Evolutionary conservation across 257 asterid genomes (phyloP), one percentile per base, ranked within the genome.

Genomic region (Scutellaria baicalensis): DNA sequence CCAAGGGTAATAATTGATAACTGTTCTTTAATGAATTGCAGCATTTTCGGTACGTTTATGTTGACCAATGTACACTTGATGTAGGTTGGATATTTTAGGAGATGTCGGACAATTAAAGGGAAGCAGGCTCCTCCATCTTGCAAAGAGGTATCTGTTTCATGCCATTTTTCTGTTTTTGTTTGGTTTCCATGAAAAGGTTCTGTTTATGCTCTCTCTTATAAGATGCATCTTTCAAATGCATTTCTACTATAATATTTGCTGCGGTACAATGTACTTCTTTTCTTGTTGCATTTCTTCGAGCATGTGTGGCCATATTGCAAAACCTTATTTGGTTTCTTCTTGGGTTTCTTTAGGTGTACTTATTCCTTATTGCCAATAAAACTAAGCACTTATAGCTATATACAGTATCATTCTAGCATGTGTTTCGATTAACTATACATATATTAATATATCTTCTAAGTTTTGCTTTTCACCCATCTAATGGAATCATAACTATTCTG

Each of bases 51-150:
- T 40, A 62, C 55, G 45, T 42, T 68, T 40, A 7, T 33, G 38
- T 59, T 64, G 65, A 64, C 61, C 13, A 38, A 40, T 31, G 70
- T 66, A 23, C 71, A 57, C 45, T 14, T 39, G 42, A 67, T 75
- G 75, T 85, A 93, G 98, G 98, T 93, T 73, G 98, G 98, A 44
- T 80, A 61, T 75, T 93, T 93, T 59, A 78, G 95, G 81, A 85
- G 95, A 88, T 90, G 88, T 44, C 84, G 97, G 75, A 88, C 90
- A 9, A 88, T 93, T 47, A 93, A 90, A 80, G 95, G 97, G 68
- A 90, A 85, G 64, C 80, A 75, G 44, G 85, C 89, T 50, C 97
- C 96, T 74, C 96, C 89, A 42, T 77, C 96, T 58, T 90, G 95
- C 86, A 83, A 85, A 82, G 96, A 90, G 97, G 98, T 93, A 63